Percentiles rank a stretch among this genome's conserved stretches.
phyloP scores from a whole-genome alignment of 2,329 filamentous ascomycete genomes.

The Aspergillus carbonarius region DNA sequence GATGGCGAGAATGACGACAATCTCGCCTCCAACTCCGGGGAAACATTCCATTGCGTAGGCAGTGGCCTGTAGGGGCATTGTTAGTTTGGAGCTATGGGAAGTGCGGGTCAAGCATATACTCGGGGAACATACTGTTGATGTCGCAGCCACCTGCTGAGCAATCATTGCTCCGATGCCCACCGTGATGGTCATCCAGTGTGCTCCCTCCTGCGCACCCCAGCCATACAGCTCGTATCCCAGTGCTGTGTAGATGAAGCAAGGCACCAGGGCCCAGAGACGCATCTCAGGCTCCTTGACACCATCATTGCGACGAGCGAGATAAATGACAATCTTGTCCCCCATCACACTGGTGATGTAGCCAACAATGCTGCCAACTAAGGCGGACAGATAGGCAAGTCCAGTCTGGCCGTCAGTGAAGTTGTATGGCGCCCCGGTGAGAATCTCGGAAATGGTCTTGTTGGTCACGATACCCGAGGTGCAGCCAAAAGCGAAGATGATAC shows the following conservation, averaged over 20 bases:
- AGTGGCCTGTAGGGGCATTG: not conserved
- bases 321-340: not conserved
- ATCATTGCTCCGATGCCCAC: not conserved
- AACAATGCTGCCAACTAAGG: not conserved
- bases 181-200: not conserved
- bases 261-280: not conserved
- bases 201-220: not conserved
- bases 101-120: no score
- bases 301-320: not conserved
- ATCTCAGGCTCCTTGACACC: not conserved
- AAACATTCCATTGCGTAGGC: not conserved
- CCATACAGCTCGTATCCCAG: not conserved
- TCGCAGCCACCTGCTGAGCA: not conserved
- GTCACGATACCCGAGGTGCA: conserved; percentile 2
- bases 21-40: not conserved
- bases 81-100: not conserved
- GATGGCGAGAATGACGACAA: not conserved
- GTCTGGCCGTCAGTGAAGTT: not conserved
- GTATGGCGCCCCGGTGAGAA: not conserved
- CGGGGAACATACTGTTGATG: not conserved
- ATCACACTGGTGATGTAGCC: not conserved
- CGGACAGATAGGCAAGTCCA: not conserved
- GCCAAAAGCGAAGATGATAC: conserved; percentile 2
- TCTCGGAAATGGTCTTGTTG: conserved; percentile 3
- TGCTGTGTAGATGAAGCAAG: not conserved